Evolutionary conservation across 257 asterid genomes (phyloP).

Genomic region (Salvia rosmarinus): DNA sequence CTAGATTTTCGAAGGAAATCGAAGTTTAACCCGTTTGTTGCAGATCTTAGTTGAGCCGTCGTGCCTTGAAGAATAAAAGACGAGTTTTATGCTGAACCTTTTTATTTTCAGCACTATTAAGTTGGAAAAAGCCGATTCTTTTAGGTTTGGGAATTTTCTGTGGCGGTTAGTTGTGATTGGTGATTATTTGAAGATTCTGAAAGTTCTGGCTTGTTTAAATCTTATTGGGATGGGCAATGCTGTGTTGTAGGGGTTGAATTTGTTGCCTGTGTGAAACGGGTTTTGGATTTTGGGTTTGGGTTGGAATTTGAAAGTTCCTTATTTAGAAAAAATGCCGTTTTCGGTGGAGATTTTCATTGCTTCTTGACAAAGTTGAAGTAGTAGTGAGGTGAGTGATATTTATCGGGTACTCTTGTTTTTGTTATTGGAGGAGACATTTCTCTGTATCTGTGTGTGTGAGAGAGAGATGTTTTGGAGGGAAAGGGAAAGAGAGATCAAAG

Average conservation of each 20-base stretch:
- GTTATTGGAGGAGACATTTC: background rate
- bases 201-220: slow-evolving; percentile 20
- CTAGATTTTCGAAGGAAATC: slow-evolving; percentile 16
- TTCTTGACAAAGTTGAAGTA: slow-evolving; percentile 39
- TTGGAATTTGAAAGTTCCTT: slow-evolving; percentile 20
- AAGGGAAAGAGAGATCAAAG: slow-evolving; percentile 62
- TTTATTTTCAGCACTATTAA: slow-evolving; percentile 18
- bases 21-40: slow-evolving; percentile 17
- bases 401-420: background rate
- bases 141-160: background rate
- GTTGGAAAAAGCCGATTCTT: slow-evolving; percentile 14
- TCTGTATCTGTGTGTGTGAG: slow-evolving; percentile 17
- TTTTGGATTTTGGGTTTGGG: slow-evolving; percentile 27
- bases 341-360: slow-evolving; percentile 31
- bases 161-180: slow-evolving; percentile 23
- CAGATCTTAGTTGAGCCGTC: slow-evolving; percentile 31
- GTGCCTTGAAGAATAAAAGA: slow-evolving; percentile 29
- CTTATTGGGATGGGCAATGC: slow-evolving; percentile 28
- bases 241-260: slow-evolving; percentile 22
- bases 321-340: slow-evolving; percentile 18
- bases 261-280: slow-evolving; percentile 31
- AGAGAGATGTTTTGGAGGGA: slow-evolving; percentile 89
- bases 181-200: slow-evolving; percentile 1
- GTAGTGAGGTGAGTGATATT: slow-evolving; percentile 17
- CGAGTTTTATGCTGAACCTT: slow-evolving; percentile 1